These are phyloP conservation scores for Penicillium sp. DNA, from an alignment of 2,329 filamentous ascomycete genomes.

Conservation along the genomic window DNA sequence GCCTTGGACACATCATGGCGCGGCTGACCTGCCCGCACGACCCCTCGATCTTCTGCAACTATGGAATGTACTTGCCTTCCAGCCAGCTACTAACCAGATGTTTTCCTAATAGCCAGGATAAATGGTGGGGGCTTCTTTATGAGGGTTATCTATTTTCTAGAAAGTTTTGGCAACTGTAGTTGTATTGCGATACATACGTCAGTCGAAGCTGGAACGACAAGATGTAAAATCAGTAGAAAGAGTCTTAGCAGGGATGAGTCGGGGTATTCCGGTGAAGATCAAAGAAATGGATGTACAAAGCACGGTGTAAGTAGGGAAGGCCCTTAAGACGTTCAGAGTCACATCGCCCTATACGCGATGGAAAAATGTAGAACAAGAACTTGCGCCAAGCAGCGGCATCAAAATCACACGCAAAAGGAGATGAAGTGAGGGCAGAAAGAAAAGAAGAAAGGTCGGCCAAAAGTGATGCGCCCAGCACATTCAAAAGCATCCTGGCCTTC, in stretches of 20 bases:
- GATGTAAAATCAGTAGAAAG: constrained; percentile 10
- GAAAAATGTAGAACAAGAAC: constrained; percentile 2
- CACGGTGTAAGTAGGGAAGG: constrained; percentile 9
- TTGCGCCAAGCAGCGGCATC: constrained; percentile 11
- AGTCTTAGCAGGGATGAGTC: constrained; percentile 23
- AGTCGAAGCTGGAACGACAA: constrained; percentile 13
- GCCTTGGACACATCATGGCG: constrained; percentile 19
- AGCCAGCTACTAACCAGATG: constrained; percentile 10
- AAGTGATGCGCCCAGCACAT: constrained; percentile 27
- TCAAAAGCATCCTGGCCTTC: constrained; percentile 4
- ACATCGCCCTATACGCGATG: constrained; percentile 8
- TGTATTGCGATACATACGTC: constrained; percentile 15
- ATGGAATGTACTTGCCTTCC: constrained; percentile 14
- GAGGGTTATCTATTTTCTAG: background rate
- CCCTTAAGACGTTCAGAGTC: constrained; percentile 14
- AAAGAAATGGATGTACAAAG: constrained; percentile 12
- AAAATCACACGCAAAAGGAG: constrained; percentile 9
- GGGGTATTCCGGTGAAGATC: constrained; percentile 32
- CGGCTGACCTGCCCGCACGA: constrained; percentile 32
- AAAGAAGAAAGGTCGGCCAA: constrained; percentile 15
- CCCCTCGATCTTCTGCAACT: constrained; percentile 11
- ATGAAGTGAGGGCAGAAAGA: constrained; percentile 8
- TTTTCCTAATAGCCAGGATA: no score
- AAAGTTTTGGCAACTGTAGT: constrained; percentile 13
- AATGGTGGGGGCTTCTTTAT: background rate